Evolutionary conservation across 805 yeast genomes (phyloP).

Genomic region (Saturnispora silvae): DNA sequence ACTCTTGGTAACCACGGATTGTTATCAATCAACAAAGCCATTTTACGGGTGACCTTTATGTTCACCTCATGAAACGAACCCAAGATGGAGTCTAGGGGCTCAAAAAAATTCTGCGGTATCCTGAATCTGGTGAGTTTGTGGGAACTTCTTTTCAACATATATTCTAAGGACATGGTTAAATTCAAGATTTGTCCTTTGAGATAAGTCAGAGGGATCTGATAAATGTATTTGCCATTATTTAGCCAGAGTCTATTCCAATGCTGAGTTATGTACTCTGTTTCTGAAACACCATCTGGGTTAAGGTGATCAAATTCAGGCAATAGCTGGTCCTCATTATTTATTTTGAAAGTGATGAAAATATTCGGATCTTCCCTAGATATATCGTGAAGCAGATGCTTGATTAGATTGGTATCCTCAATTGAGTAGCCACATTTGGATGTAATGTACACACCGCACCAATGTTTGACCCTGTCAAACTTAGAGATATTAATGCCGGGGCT

Average conservation of each 20-base stretch:
- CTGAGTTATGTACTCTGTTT: conserved; percentile 45
- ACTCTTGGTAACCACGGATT: conserved; percentile 8
- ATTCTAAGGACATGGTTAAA: conserved; percentile 29
- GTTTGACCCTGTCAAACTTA: conserved; percentile 17
- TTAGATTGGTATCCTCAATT: conserved; percentile 35
- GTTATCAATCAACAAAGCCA: conserved; percentile 7
- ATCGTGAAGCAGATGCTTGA: conserved; percentile 30
- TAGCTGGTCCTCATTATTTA: conserved; percentile 36
- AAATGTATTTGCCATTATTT: conserved; percentile 7
- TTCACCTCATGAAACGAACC: conserved; percentile 15
- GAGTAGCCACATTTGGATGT: conserved; percentile 34
- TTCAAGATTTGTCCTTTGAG: conserved; percentile 22
- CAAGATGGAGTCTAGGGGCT: conserved; percentile 19
- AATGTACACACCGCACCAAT: conserved; percentile 24
- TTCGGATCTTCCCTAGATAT: conserved; percentile 24
- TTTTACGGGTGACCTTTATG: conserved; percentile 1
- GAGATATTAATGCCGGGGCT: conserved; percentile 22
- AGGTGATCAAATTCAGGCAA: conserved; percentile 29
- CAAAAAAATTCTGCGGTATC: conserved; percentile 12
- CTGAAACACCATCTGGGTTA: conserved; percentile 24
- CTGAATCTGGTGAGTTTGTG: conserved; percentile 16
- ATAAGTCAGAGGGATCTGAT: conserved; percentile 30
- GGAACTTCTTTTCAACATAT: conserved; percentile 25
- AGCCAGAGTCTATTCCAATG: conserved; percentile 26
- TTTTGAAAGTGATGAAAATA: conserved; percentile 32